Conservation (phyloP, 208 protist genomes). For the Strigomonas culicis region DNA sequence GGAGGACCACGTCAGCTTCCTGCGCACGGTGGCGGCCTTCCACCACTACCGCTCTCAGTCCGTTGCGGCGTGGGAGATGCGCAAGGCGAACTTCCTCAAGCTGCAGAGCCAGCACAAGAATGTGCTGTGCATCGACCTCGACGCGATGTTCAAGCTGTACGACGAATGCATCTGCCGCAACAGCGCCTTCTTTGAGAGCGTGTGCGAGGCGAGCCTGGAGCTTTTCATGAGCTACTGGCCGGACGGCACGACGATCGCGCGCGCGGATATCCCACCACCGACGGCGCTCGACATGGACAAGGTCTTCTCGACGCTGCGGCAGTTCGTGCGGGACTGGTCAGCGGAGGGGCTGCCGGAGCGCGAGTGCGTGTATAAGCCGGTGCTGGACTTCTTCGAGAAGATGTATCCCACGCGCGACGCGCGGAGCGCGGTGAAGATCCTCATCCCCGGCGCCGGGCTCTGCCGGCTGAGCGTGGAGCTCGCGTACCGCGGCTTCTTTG, state of each 20-base stretch:
- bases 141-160: constrained; percentile 75
- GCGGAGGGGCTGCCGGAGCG: constrained; percentile 89
- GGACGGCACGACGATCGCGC: constrained; percentile 55
- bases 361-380: constrained; percentile 85
- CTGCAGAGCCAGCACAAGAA: constrained; percentile 70
- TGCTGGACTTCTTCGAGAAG: constrained; percentile 77
- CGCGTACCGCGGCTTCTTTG: constrained; percentile 86
- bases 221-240: constrained; percentile 92
- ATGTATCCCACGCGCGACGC: constrained; percentile 63
- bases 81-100: constrained; percentile 72
- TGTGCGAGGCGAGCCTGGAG: constrained; percentile 75
- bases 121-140: constrained; percentile 71
- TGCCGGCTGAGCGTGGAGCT: constrained; percentile 95
- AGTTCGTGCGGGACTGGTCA: constrained; percentile 96
- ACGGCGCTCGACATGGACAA: constrained; percentile 92
- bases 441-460: constrained; percentile 89
- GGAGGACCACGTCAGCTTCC: constrained; percentile 84
- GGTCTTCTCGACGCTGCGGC: constrained; percentile 93
- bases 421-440: constrained; percentile 57
- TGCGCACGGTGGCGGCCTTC: constrained; percentile 82
- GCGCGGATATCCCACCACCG: constrained; percentile 71
- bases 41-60: constrained; percentile 73
- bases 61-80: constrained; percentile 63
- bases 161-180: constrained; percentile 78
- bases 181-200: constrained; percentile 77